Evolutionary conservation across 805 yeast species (phyloP), one percentile per base, ranked within the genome.

Genomic region (Yamadazyma ubonensis): DNA sequence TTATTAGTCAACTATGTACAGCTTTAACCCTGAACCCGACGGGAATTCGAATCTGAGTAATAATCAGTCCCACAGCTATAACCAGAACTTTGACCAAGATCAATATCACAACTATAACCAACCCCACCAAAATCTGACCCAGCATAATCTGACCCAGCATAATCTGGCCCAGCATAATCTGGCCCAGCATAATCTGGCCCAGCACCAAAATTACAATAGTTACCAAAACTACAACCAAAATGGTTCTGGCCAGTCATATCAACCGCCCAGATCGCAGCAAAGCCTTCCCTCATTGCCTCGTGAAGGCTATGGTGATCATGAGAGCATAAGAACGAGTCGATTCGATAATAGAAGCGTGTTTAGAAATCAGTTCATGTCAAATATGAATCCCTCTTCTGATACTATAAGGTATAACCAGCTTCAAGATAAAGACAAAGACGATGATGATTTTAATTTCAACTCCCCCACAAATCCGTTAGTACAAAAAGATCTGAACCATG

Each of bases 331-430:
- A 32, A 23, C 33, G 4, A 36, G 40, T 26, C 34, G 27, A 18
- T 28, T 35, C 19, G 33, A 29, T 11, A 22, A 15, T 29, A 25
- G 25, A 10, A 21, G 26, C 10, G 34, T 36, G 20, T 38, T 48
- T 14, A 43, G 56, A 28, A 38, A 42, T 11, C 57, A 54, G 41
- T 55, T 55, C 38, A 38, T 53, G 44, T 36, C 47, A n/a, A 50
- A 53, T 33, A 42, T 53, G 5, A 44, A 42, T 14, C 41, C 46
- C 11, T 45, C 52, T 8, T 14, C 29, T 8, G 44, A 46, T 21
- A 39, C 37, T 14, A 14, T 44, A 2, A 25, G 41, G 20, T 31
- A 36, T 12, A 33, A 36, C 14, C 34, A 12, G 3, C 26, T 38
- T 3, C 14, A 16, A 5, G 14, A 19, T 20, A 19, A 23, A 5